Conservation (phyloP, 306 rosid genomes). For the Dalbergia cochinchinensis region DNA sequence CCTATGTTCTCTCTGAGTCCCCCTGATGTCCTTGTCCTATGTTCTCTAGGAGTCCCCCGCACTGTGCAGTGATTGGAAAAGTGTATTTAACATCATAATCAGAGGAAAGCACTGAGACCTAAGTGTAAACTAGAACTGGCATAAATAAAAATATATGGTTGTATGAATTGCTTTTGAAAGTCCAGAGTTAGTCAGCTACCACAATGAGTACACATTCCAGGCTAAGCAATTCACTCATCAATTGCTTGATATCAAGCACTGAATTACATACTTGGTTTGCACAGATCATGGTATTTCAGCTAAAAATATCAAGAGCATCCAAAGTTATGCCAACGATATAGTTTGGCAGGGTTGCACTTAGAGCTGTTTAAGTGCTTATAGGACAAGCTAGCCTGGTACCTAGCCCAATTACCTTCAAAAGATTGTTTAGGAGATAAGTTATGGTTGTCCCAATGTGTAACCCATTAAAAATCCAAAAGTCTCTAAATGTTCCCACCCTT, state of each 20-base stretch:
- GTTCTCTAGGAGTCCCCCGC: too few relatives aligned
- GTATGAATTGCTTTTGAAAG: background rate
- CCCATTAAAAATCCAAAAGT: background rate
- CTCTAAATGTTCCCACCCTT: slow-evolving; percentile 7
- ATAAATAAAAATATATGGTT: background rate
- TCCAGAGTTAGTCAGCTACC: background rate
- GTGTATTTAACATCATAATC: background rate
- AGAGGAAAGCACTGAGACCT: background rate
- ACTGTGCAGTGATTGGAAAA: background rate
- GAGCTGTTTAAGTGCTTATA: slow-evolving; percentile 16
- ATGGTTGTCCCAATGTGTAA: slow-evolving; percentile 22
- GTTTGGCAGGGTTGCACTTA: background rate
- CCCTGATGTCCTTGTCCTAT: background rate
- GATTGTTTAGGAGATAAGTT: slow-evolving; percentile 1
- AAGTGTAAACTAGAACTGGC: background rate
- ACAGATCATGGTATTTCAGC: slow-evolving; percentile 9
- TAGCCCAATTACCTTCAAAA: slow-evolving; percentile 23
- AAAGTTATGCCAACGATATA: slow-evolving; percentile 28
- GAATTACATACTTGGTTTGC: background rate
- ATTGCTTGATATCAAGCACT: background rate
- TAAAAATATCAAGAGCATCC: slow-evolving; percentile 9
- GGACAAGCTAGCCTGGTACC: slow-evolving; percentile 29
- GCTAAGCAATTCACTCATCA: background rate
- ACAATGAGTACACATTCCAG: background rate
- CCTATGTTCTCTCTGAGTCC: slow-evolving; percentile 2